These are phyloP conservation scores for Apiospora hydei DNA, from an alignment of 2,329 filamentous ascomycete species.

Conservation along the genomic window DNA sequence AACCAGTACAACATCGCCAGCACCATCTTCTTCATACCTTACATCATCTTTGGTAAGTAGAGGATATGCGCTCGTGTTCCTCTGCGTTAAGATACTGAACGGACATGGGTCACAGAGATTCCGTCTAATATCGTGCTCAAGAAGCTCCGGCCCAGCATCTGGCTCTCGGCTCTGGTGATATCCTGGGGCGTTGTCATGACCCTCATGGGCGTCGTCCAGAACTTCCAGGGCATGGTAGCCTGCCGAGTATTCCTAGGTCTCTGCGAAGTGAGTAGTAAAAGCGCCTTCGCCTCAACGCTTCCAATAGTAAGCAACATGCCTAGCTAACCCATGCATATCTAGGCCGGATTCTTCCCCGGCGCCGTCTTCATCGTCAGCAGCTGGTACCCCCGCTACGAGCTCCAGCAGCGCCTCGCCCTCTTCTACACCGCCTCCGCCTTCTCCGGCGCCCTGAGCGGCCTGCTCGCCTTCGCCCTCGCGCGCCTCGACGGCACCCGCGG, in stretches of 20 bases:
- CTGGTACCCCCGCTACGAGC: conserved; percentile 45
- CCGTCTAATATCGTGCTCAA: conserved; percentile 41
- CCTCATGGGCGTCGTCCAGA: conserved; percentile 39
- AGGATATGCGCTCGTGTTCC: too few species aligned
- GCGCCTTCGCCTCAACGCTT: neutral
- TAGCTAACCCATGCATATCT: neutral
- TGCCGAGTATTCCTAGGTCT: conserved; percentile 43
- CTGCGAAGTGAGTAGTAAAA: conserved; percentile 41
- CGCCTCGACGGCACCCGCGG: conserved; percentile 71
- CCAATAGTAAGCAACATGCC: too few species aligned
- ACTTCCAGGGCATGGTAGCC: conserved; percentile 37
- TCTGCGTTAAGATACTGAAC: too few species aligned
- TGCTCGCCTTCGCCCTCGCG: conserved; percentile 44
- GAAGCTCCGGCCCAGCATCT: conserved; percentile 26
- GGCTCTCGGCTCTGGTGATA: neutral
- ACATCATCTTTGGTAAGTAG: conserved; percentile 38
- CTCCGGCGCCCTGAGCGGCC: conserved; percentile 26
- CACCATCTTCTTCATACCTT: conserved; percentile 41
- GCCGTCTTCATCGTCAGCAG: conserved; percentile 43
- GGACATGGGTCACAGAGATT: conserved; percentile 28
- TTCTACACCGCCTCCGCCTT: conserved; percentile 35
- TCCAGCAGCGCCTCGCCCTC: conserved; percentile 35
- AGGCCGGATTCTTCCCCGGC: conserved; percentile 41
- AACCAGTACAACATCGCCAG: conserved; percentile 39
- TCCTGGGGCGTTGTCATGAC: conserved; percentile 33